A percentile compares a stretch with the other conserved stretches of the same genome.
Conservation (phyloP, 345 rosid genomes). For the Cardamine chenopodiifolia region DNA sequence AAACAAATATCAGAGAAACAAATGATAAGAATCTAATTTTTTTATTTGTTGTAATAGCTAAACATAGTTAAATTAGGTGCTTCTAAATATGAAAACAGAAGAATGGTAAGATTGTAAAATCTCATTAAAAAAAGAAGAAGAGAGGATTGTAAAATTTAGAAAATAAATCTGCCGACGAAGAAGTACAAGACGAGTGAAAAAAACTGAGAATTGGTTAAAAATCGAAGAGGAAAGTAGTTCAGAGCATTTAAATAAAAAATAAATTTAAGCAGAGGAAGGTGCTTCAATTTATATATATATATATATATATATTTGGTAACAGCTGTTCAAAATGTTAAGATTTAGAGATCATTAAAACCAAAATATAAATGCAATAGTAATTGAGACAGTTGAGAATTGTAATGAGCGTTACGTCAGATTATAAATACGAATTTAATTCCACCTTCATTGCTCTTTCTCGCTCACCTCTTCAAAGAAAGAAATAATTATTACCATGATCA, state of each 20-base stretch:
- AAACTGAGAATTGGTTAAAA: constrained; percentile 44
- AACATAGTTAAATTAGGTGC: constrained; percentile 17
- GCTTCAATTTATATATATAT: constrained; percentile 17
- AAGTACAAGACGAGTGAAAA: constrained; percentile 16
- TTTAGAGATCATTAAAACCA: constrained; percentile 78
- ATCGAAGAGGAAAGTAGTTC: constrained; percentile 58
- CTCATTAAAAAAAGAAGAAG: not conserved
- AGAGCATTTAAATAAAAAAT: constrained; percentile 52
- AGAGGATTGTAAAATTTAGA: not conserved
- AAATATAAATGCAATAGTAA: constrained; percentile 91
- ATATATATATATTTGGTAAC: constrained; percentile 24
- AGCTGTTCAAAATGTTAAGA: constrained; percentile 50
- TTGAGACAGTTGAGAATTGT: constrained; percentile 87
- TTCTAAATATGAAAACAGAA: constrained; percentile 17
- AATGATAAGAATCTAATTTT: not conserved
- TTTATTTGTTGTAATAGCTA: not conserved
- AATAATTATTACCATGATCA: constrained; percentile 40
- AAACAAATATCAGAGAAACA: not conserved
- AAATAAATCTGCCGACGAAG: constrained; percentile 11
- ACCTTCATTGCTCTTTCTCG: constrained; percentile 41
- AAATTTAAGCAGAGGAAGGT: constrained; percentile 45
- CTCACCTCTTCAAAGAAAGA: constrained; percentile 39
- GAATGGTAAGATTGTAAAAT: not conserved
- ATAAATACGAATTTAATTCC: constrained; percentile 78
- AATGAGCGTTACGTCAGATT: constrained; percentile 86